phyloP scores from a whole-genome alignment of 345 rosid genomes.

The Kernera saxatilis region DNA sequence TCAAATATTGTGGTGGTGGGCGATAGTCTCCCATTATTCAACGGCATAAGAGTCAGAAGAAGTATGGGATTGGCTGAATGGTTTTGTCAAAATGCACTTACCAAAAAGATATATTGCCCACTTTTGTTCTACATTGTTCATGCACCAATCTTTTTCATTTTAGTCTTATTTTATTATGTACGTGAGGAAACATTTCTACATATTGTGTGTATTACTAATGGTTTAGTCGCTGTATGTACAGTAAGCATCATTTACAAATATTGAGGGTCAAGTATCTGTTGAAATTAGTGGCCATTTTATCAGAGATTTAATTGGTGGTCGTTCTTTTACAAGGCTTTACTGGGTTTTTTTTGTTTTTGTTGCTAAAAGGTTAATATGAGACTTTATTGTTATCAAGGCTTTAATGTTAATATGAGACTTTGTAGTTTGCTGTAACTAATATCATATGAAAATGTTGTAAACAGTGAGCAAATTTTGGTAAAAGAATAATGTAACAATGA shows the following conservation, averaged over 20 bases:
- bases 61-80: slow-evolving; percentile 24
- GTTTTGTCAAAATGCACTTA: slow-evolving; percentile 31
- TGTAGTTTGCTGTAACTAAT: background rate
- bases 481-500: background rate
- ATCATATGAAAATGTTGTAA: too few species aligned
- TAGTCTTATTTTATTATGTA: background rate
- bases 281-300: background rate
- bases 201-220: background rate
- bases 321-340: background rate
- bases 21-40: slow-evolving; percentile 13
- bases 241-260: background rate
- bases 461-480: background rate
- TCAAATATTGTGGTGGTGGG: slow-evolving; percentile 19
- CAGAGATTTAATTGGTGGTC: background rate
- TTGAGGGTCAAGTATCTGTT: background rate
- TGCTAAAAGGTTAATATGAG: background rate
- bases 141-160: slow-evolving; percentile 19
- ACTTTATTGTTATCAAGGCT: too few species aligned
- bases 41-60: slow-evolving; percentile 20
- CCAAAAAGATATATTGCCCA: slow-evolving; percentile 16
- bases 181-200: background rate
- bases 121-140: slow-evolving; percentile 19
- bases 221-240: background rate
- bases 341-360: too few species aligned
- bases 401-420: background rate